phyloP scores from a whole-genome alignment of 2,329 filamentous ascomycete genomes.

The Diaporthe capsici region DNA sequence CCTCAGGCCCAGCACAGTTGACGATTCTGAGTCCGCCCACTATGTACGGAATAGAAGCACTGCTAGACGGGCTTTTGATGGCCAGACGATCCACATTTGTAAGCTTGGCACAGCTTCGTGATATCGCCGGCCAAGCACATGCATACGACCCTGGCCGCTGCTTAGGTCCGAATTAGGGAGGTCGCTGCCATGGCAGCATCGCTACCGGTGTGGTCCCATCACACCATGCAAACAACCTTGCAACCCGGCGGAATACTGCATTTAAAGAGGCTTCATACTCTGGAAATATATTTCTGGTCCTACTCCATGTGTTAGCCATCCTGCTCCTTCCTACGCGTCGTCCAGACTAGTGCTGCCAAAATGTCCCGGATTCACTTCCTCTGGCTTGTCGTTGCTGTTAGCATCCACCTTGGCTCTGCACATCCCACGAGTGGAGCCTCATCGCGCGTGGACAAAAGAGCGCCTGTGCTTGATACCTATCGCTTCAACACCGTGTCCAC shows the following conservation, averaged over 20 bases:
- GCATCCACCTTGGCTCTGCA: background rate
- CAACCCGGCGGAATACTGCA: background rate
- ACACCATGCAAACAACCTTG: background rate
- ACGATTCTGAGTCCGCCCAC: background rate
- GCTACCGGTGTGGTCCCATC: background rate
- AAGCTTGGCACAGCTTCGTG: conserved; percentile 4
- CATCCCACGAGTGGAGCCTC: background rate
- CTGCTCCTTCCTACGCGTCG: background rate
- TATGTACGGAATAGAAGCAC: background rate
- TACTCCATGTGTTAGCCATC: too few species aligned
- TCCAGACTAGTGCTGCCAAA: background rate
- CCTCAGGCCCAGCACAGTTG: background rate
- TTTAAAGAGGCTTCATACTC: background rate
- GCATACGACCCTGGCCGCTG: conserved; percentile 4
- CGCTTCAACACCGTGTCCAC: background rate
- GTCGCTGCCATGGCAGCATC: background rate
- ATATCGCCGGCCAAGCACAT: background rate
- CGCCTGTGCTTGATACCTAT: background rate
- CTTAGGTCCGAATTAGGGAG: background rate
- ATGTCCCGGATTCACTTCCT: background rate
- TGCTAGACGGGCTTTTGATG: background rate
- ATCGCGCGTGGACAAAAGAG: background rate
- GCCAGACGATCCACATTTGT: background rate
- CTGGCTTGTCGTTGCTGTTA: background rate
- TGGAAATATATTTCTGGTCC: background rate